Base-by-base conservation (phyloP, 2,329 filamentous ascomycete species). In the Chaetomiaceae sp. region DNA sequence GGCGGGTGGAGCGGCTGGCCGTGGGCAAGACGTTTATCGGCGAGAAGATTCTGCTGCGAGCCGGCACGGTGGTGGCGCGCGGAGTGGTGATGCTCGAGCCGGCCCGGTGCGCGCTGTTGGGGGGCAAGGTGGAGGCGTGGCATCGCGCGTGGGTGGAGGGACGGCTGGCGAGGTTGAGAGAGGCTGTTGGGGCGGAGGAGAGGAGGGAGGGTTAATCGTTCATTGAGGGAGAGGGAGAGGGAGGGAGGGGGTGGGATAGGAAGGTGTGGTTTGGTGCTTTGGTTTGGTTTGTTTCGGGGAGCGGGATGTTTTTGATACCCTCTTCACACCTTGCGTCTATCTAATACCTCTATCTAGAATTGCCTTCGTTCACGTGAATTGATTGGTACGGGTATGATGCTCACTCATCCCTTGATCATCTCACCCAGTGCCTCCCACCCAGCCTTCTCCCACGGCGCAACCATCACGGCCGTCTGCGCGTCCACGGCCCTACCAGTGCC, bases 41-140 rank as follows among this genome's bases (percentile, higher is more conserved):
- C 2, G 79, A 85, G 61, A 99, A 99, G 72, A 64, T 96, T 21
- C 62, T 96, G 36, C 69, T 99, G 44, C 82, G 75, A 59, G 76
- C 82, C 58, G 77, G 81, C 5, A 76, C 78, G 3, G 75, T 82
- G 5, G 81, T 95, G 2, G 82, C 87, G 5, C 78, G 92, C 51
- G 94, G 90, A 0, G 79, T 87, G 45, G 64, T 95, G n/a, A 71
- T 97, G 69, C 73, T 99, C 18, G 85, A 90, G 57, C 84, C 89
- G 1, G 73, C 72, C 2, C 82, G 69, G 52, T 85, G 83, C 49
- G 77, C 80, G n/a, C 65, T 95, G 2, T 70, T 96, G n/a, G 94
- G 94, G 2, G 94, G 94, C 0, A 95, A 89, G 71, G 79, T 97
- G 40, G 90, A 96, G 50, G 75, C 74, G 0, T 81, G 90, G 76